A percentile compares a stretch with the other conserved stretches of the same genome.
These are phyloP conservation scores for Acanthochlamys bracteata DNA, from an alignment of 106 monocot species.

Conservation along the genomic window DNA sequence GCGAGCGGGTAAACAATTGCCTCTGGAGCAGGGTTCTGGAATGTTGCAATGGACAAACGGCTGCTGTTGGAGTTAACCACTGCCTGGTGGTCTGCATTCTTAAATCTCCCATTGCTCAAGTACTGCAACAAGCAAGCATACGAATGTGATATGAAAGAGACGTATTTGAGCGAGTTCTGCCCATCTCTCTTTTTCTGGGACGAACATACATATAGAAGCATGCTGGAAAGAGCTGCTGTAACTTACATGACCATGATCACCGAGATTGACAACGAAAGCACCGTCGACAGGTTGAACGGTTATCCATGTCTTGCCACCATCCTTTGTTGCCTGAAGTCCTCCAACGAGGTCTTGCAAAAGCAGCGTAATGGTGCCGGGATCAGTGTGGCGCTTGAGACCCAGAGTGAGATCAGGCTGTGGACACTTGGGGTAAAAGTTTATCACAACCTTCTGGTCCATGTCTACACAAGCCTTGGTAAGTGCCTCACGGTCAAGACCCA, in stretches of 20 bases:
- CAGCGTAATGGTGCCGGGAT: conserved; percentile 89
- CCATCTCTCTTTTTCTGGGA: no score
- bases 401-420: conserved; percentile 96
- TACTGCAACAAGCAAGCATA: no score
- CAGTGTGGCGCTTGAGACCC: conserved; percentile 83
- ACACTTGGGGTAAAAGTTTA: conserved; percentile 90
- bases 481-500: conserved; percentile 69
- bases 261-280: conserved; percentile 91
- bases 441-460: conserved; percentile 88
- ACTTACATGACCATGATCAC: conserved; percentile 86
- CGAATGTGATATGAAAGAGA: no score
- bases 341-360: conserved; percentile 85
- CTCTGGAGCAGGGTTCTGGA: conserved; percentile 85
- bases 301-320: conserved; percentile 78
- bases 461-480: conserved; percentile 68
- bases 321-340: conserved; percentile 82
- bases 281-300: conserved; percentile 66
- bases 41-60: conserved; percentile 80
- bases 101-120: conserved; percentile 89
- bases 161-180: no score
- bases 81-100: conserved; percentile 92
- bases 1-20: conserved; percentile 74
- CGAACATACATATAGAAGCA: no score
- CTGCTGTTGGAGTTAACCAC: conserved; percentile 84
- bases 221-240: no score